A percentile compares a stretch with the other conserved stretches of the same genome.
Evolutionary conservation across 1,139 yeast genomes (phyloP).

Genomic region (Candida buenavistaensis): DNA sequence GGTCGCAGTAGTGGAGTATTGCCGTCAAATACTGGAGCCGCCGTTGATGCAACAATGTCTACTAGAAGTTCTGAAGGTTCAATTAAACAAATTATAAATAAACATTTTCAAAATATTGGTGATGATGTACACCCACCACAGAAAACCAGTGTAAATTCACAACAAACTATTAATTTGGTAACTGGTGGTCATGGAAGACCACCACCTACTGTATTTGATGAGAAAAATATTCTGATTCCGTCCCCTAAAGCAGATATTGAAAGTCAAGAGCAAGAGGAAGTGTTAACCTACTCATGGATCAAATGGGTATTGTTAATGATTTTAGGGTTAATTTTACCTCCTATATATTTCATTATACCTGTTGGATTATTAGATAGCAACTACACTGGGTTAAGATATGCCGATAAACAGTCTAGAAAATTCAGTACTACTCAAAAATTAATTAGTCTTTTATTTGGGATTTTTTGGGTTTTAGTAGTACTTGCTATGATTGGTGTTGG

Average conservation of each 20-base stretch:
- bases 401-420: slow-evolving; percentile 4
- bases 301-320: slow-evolving; percentile 24
- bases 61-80: slow-evolving; percentile 3
- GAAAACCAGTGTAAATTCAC: not conserved
- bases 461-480: slow-evolving; percentile 34
- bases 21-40: not conserved
- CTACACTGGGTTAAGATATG: slow-evolving; percentile 20
- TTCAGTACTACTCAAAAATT: slow-evolving; percentile 36
- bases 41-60: slow-evolving; percentile 2
- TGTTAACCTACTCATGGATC: slow-evolving; percentile 18
- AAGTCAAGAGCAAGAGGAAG: slow-evolving; percentile 14
- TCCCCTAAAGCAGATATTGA: slow-evolving; percentile 18
- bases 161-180: slow-evolving; percentile 1
- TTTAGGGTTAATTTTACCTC: slow-evolving; percentile 35
- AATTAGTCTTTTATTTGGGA: slow-evolving; percentile 30
- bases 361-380: slow-evolving; percentile 35
- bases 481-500: slow-evolving; percentile 46
- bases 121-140: not conserved
- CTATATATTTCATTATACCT: slow-evolving; percentile 32
- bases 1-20: slow-evolving; percentile 1
- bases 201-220: slow-evolving; percentile 3
- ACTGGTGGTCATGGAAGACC: not conserved
- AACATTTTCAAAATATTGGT: slow-evolving; percentile 4
- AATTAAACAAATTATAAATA: slow-evolving; percentile 3
- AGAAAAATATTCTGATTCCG: slow-evolving; percentile 2